Base-by-base conservation (phyloP, 176 grass and related monocot species). In the Rhynchospora tenuis region DNA sequence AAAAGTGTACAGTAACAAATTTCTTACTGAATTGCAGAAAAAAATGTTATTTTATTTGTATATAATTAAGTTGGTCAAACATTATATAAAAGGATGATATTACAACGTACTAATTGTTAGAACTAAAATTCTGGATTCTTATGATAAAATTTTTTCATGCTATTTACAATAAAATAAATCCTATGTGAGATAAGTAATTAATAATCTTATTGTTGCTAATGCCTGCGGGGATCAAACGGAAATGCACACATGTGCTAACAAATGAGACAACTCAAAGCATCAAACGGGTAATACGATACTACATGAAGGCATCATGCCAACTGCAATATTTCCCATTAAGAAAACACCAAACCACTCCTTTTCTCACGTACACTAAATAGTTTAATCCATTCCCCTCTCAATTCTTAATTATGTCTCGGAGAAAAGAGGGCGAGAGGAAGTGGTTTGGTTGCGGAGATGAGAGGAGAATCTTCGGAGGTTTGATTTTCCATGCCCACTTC, bases 401-500 rank as follows among this genome's bases (percentile, higher is more conserved):
- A 82, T 82, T 82, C 7, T 82, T 82, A 81, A 78, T 56, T 58
- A 29, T 79, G 31, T 64, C 5, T 77, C 14, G 14, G 6, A 54
- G 62, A 61, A 78, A 38, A 80, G 42, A 56, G 8, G 24, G 84
- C 47, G 50, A 67, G 29, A 68, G 56, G 19, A 67, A 13, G 59
- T 81, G 73, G 86, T 91, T 85, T 50, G 70, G 84, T 89, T 84
- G 62, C 83, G 89, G 56, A 86, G 64, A 57, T 88, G 83, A 83
- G 78, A 75, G 50, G 61, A 76, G 86, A 91, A 90, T 85, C 60
- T 91, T 77, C 23, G 22, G 43, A 33, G 46, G 81, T 81, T 81
- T 81, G 19, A 44, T 81, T 81, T 81, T 81, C 78, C 59, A 81
- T 81, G 78, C 43, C 5, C 17, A 46, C n/a, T 76, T 63, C 7